phyloP scores from a whole-genome alignment of 2,329 filamentous ascomycete species.

The Colletotrichum lentis region DNA sequence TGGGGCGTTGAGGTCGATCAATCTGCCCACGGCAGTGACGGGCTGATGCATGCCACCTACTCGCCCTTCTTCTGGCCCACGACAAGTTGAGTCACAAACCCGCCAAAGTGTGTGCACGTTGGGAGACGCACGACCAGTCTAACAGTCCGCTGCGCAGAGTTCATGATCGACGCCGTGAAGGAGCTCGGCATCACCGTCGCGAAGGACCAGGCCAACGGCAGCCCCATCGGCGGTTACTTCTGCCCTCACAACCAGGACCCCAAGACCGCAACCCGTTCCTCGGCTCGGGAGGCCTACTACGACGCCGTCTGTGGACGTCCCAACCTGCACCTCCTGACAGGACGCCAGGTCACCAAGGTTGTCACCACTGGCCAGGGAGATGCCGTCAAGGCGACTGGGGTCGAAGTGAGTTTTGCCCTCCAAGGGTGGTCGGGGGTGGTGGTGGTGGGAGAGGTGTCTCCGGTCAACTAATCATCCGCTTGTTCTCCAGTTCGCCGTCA shows the following conservation, averaged over 20 bases:
- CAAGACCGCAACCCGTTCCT: conserved; percentile 42
- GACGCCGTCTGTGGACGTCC: conserved; percentile 39
- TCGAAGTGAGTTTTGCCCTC: conserved; percentile 29
- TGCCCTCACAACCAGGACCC: conserved; percentile 41
- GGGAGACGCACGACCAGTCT: background rate
- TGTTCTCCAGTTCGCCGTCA: conserved; percentile 20
- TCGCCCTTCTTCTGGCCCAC: conserved; percentile 46
- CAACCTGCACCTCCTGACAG: conserved; percentile 44
- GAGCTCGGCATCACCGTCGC: conserved; percentile 38
- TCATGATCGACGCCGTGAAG: conserved; percentile 38
- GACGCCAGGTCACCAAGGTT: conserved; percentile 43
- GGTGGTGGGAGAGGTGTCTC: no score
- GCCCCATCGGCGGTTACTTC: conserved; percentile 40
- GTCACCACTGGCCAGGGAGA: conserved; percentile 25
- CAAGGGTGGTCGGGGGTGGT: no score
- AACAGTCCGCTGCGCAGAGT: conserved; percentile 15
- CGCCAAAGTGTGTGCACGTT: no score
- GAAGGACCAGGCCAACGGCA: conserved; percentile 36
- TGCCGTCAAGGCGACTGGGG: conserved; percentile 35
- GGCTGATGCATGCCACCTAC: conserved; percentile 44
- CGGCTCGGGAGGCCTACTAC: conserved; percentile 44
- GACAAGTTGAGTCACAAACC: conserved; percentile 38
- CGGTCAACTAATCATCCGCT: background rate
- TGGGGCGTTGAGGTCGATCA: conserved; percentile 44
- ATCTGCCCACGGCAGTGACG: conserved; percentile 41